Base-by-base conservation (phyloP, 2,329 filamentous ascomycete genomes). In the Pseudopyrenochaeta lycopersici region DNA sequence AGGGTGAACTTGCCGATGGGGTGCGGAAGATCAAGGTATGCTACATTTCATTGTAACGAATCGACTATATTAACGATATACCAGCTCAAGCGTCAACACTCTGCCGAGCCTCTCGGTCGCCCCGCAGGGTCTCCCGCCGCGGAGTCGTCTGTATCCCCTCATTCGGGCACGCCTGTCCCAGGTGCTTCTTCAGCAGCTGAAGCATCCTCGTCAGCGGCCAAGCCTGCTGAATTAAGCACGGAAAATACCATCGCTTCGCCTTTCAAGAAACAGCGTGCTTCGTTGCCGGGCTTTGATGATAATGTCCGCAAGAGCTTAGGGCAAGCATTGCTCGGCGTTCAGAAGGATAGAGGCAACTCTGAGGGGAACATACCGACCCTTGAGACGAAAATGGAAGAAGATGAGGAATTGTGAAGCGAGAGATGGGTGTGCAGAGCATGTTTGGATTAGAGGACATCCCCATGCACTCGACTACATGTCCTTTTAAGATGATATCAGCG, bases 41-140 rank as follows among this genome's bases (percentile, higher is more conserved):
- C 47, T 14, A 31, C 18, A 17, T 17, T 2, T 20, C 3, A 7
- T 4, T 27, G 4, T 3, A 4, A 14, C 20, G 5, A n/a, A 2
- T 14, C 31, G 5, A 10, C 27, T n/a, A 15, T 46, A 35, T 59
- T 67, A 68, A 75, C 58, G 50, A 50, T 20, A 4, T 30, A 32
- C 67, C 67, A 93, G 90, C 86, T 94, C 58, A 94, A 94, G 81
- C 85, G 90, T 60, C 88, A 90, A 60, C 90, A 92, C 72, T 93
- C 90, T 9, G 85, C 84, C 33, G 90, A 92, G 45, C 88, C 87
- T 10, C 80, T 89, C 17, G 81, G 80, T 67, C 70, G 72, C 73
- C 46, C 59, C 20, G 44, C 56, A 30, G 60, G 60, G 20, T 57
- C 69, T 3, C 54, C 60, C 4, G 59, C 58, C 11, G 63, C 67